Evolutionary conservation across 176 grass and related monocot species (phyloP).

Genomic region (Raddia guianensis): DNA sequence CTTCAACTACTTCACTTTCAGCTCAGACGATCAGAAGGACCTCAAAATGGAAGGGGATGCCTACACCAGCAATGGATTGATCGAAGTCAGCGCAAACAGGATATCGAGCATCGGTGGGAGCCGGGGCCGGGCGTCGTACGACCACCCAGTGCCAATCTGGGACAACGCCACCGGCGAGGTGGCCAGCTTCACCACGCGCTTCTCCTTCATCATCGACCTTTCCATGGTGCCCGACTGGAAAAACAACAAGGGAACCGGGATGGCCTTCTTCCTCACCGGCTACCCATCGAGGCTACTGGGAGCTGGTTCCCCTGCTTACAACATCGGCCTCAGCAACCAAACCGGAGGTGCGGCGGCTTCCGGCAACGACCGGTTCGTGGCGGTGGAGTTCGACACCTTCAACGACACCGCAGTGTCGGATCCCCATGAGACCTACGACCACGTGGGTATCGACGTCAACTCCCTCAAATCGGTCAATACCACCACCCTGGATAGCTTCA

Average conservation of each 20-base stretch:
- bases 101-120: neutral
- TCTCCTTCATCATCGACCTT: too few relatives aligned
- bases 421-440: neutral
- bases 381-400: constrained; percentile 10
- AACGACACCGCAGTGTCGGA: neutral
- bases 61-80: neutral
- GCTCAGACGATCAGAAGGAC: rapidly evolving
- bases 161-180: too few relatives aligned
- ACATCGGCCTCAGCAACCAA: neutral
- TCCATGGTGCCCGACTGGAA: neutral
- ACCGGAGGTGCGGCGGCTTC: rapidly evolving
- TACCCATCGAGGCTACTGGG: neutral
- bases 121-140: too few relatives aligned
- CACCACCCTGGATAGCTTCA: neutral
- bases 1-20: constrained; percentile 15
- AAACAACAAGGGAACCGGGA: neutral
- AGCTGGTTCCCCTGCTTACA: rapidly evolving
- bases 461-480: neutral
- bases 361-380: neutral
- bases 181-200: too few relatives aligned
- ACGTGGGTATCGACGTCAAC: neutral
- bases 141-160: too few relatives aligned
- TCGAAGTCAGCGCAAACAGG: neutral
- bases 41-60: neutral
- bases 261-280: constrained; percentile 26